These are phyloP conservation scores for Colletotrichum navitas DNA, from an alignment of 2,329 filamentous ascomycete genomes.

Conservation along the genomic window DNA sequence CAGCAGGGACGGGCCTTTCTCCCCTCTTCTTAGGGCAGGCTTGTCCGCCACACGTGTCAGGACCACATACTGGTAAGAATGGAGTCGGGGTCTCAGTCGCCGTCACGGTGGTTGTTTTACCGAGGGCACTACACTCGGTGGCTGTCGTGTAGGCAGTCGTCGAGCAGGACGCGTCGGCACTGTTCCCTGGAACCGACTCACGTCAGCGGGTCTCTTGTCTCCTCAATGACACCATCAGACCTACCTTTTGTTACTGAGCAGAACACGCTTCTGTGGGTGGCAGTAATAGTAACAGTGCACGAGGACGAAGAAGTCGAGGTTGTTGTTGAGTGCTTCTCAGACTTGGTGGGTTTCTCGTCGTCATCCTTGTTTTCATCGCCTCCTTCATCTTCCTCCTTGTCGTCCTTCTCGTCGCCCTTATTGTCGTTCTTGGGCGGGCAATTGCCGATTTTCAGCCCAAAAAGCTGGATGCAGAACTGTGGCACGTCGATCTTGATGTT, in stretches of 20 bases:
- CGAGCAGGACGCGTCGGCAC: not conserved
- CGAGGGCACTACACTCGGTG: not conserved
- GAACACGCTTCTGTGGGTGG: conserved; percentile 1
- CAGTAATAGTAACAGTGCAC: not conserved
- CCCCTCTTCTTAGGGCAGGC: not conserved
- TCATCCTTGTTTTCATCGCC: not conserved
- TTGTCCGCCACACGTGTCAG: not conserved
- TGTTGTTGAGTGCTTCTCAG: not conserved
- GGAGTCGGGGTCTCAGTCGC: not conserved
- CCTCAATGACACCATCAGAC: not conserved
- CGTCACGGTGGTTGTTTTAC: not conserved
- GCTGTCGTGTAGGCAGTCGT: not conserved
- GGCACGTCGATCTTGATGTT: conserved; percentile 16
- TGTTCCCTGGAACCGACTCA: not conserved
- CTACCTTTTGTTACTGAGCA: not conserved
- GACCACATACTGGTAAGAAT: not conserved
- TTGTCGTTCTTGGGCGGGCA: not conserved
- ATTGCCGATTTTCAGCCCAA: conserved; percentile 25
- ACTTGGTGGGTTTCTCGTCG: not conserved
- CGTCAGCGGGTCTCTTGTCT: not conserved
- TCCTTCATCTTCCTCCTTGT: not conserved
- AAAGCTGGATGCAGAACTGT: conserved; percentile 23
- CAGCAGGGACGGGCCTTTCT: too few relatives aligned
- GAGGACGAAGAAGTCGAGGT: not conserved
- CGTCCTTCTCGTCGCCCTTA: not conserved